phyloP scores from a whole-genome alignment of 768 basidiomycete species.

The Dacryopinax spathularia region DNA sequence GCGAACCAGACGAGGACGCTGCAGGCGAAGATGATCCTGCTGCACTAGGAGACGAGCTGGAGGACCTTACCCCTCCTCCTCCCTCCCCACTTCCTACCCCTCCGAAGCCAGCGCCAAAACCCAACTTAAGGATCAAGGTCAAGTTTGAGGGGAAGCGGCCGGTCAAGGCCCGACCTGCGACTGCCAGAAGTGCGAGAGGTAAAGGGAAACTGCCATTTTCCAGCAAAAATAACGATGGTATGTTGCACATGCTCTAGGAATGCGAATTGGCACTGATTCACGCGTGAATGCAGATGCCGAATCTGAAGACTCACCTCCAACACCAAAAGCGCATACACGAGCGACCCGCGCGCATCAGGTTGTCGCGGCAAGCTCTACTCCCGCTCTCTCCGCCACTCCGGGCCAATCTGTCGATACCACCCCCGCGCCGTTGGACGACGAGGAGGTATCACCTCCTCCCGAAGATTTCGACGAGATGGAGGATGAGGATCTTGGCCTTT shows the following conservation, averaged over 20 bases:
- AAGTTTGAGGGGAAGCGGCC: neutral
- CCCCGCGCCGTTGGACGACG: neutral
- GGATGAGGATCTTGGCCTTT: neutral
- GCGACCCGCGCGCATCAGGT: neutral
- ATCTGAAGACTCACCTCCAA: neutral
- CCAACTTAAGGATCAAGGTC: neutral
- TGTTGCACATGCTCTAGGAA: neutral
- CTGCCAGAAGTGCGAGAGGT: neutral
- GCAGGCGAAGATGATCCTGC: neutral
- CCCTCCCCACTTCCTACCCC: neutral
- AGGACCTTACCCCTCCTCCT: neutral
- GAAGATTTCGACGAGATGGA: neutral
- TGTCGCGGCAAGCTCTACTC: slow-evolving; percentile 1
- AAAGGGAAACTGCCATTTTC: neutral
- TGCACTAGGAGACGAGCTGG: neutral
- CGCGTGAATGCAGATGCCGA: neutral
- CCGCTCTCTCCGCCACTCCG: neutral
- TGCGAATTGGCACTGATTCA: no score
- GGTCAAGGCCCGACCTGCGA: neutral
- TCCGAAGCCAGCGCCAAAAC: neutral
- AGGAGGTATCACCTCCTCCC: neutral
- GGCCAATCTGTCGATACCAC: neutral
- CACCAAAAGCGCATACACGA: neutral
- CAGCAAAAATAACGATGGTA: neutral
- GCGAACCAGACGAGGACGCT: neutral